Evolutionary conservation across 768 basidiomycete species (phyloP).

Genomic region (Mycena capillaripes): DNA sequence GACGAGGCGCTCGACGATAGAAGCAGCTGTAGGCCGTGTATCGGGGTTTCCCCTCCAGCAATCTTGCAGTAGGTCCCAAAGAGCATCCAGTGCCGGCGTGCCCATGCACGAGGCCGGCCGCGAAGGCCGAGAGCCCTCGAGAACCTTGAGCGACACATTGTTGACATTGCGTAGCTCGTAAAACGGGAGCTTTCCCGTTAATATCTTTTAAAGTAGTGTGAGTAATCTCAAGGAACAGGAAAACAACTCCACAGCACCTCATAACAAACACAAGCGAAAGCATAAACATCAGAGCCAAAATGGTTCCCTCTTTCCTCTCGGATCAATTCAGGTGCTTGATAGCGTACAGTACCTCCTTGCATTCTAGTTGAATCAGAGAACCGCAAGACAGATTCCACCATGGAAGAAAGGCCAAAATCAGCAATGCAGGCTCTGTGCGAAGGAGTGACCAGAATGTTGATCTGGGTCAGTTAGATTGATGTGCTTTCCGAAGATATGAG

Average conservation of each 20-base stretch:
- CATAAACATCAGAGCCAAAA: too few relatives aligned
- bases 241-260: neutral
- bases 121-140: neutral
- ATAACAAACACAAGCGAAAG: too few relatives aligned
- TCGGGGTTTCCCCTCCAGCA: conserved; percentile 3
- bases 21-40: neutral
- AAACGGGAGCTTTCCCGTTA: neutral
- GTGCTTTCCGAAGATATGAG: neutral
- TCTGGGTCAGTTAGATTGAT: neutral
- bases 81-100: neutral
- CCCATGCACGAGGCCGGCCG: neutral
- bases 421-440: too few relatives aligned
- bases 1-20: neutral
- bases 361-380: neutral
- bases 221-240: neutral
- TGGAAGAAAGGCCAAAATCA: too few relatives aligned
- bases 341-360: neutral
- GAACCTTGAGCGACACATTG: neutral
- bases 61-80: conserved; percentile 6
- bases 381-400: too few relatives aligned
- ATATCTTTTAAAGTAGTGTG: neutral
- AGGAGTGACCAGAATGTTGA: neutral
- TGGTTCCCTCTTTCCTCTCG: too few relatives aligned
- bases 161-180: neutral
- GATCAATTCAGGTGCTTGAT: too few relatives aligned